Evolutionary conservation across 2,329 filamentous ascomycete genomes (phyloP).

Genomic region (Fusarium secorum): DNA sequence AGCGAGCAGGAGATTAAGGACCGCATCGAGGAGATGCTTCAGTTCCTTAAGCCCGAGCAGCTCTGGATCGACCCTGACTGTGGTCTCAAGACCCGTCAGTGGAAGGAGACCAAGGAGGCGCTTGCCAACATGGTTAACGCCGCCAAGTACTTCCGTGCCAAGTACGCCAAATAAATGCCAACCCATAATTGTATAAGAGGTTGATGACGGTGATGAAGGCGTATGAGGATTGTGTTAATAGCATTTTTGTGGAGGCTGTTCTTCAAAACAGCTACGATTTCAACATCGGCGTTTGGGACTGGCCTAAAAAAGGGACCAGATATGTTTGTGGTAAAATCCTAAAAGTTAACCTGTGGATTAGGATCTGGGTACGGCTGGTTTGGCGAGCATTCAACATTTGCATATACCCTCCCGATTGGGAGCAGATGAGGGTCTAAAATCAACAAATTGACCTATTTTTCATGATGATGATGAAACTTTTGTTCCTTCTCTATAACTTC

Average conservation of each 20-base stretch:
- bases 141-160: constrained; percentile 93
- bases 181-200: constrained; percentile 24
- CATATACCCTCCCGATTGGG: constrained; percentile 48
- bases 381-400: constrained; percentile 53
- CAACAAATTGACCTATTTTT: constrained; percentile 44
- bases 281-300: constrained; percentile 65
- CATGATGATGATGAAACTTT: constrained; percentile 35
- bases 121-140: constrained; percentile 97
- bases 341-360: constrained; percentile 49
- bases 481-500: background rate
- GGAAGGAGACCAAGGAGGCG: constrained; percentile 97
- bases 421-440: constrained; percentile 42
- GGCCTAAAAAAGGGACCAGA: constrained; percentile 47
- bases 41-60: constrained; percentile 96
- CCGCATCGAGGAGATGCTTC: constrained; percentile 97
- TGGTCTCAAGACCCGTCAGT: constrained; percentile 98
- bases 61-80: constrained; percentile 99
- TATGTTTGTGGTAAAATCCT: constrained; percentile 47
- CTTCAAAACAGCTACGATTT: constrained; percentile 59
- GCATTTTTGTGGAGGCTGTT: constrained; percentile 48
- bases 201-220: constrained; percentile 31
- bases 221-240: constrained; percentile 44
- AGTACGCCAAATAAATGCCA: constrained; percentile 71
- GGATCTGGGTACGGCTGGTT: constrained; percentile 43
- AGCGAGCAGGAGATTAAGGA: constrained; percentile 98